Base-by-base conservation (phyloP, 129 eudicot species). In the Heracleum sosnowskyi region DNA sequence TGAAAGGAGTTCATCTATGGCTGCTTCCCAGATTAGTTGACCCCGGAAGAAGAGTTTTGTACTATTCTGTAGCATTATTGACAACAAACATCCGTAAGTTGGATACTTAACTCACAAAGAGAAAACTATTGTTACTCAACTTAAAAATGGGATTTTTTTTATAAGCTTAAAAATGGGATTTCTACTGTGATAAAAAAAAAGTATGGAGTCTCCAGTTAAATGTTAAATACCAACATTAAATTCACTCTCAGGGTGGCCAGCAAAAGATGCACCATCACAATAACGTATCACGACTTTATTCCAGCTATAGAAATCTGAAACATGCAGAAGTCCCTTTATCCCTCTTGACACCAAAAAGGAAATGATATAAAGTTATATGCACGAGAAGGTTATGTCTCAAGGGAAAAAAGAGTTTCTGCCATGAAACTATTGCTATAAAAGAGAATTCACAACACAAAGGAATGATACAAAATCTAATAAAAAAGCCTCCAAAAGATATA, bases 251-350 rank as follows among this genome's bases (percentile, higher is more conserved):
- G 91, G 89, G 86, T 81, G 89, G 73, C 97, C 95, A 69, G 96
- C 73, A 79, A 92, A 87, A 73, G 97, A 92, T 73, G 89, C 88
- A 82, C 96, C 96, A 83, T 92, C 97, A 82, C 97, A 92, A 76
- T 92, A 92, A 20, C 96, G 86, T 86, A 92, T 85, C 86, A 88
- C 86, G 77, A 92, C 96, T 86, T 88, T 90, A 89, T 92, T 92
- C 96, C 97, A 92, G 89, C 88, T 90, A 87, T 88, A 90, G 86
- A 92, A 92, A 85, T 90, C 97, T 92, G 85, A 66, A 66, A 29
- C 76, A 75, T 18, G 33, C 68, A 79, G n/a, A 13, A 45, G 46
- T 31, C 55, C 9, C 45, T 39, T 62, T 55, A 80, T 46, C 74
- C 74, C 66, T 77, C 45, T 28, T 79, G 68, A 36, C 7, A 76